Evolutionary conservation across 805 yeast species (phyloP).

Genomic region (Cyberlindnera euphorbiae): DNA sequence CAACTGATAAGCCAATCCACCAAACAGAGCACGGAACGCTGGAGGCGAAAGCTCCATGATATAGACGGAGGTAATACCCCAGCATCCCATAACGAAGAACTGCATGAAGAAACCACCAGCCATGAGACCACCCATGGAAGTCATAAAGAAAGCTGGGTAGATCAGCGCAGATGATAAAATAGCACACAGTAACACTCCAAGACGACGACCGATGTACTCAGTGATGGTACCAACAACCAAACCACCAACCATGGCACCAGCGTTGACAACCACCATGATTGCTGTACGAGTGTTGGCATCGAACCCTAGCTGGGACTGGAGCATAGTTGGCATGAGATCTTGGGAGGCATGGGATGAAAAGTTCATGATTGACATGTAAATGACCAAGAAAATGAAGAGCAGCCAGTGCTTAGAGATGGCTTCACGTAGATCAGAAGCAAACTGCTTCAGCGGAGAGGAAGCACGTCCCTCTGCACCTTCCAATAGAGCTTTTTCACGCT

Average conservation of each 20-base stretch:
- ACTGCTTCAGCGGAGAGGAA: slow-evolving; percentile 20
- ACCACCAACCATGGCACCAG: slow-evolving; percentile 70
- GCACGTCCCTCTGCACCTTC: slow-evolving; percentile 21
- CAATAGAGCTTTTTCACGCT: slow-evolving; percentile 25
- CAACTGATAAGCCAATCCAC: slow-evolving; percentile 48
- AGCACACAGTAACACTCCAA: slow-evolving; percentile 47
- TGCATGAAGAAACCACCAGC: slow-evolving; percentile 64
- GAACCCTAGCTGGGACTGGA: slow-evolving; percentile 47
- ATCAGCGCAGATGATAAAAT: slow-evolving; percentile 53
- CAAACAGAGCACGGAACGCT: slow-evolving; percentile 54
- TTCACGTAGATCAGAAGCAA: slow-evolving; percentile 27
- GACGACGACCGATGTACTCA: slow-evolving; percentile 56
- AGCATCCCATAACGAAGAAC: slow-evolving; percentile 64
- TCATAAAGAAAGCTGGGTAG: slow-evolving; percentile 51
- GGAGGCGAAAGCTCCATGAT: slow-evolving; percentile 64
- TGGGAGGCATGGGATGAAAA: slow-evolving; percentile 74
- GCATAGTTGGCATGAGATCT: slow-evolving; percentile 64
- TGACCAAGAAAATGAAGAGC: slow-evolving; percentile 48
- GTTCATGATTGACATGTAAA: slow-evolving; percentile 65
- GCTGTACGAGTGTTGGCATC: slow-evolving; percentile 47
- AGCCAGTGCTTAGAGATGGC: slow-evolving; percentile 55
- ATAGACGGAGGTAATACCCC: slow-evolving; percentile 70
- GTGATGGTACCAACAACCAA: slow-evolving; percentile 52
- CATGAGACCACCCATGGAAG: slow-evolving; percentile 35
- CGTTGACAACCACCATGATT: slow-evolving; percentile 55